These are phyloP conservation scores for Ichthyophthirius multifiliis DNA, from an alignment of 169 alveolate species.

Conservation along the genomic window DNA sequence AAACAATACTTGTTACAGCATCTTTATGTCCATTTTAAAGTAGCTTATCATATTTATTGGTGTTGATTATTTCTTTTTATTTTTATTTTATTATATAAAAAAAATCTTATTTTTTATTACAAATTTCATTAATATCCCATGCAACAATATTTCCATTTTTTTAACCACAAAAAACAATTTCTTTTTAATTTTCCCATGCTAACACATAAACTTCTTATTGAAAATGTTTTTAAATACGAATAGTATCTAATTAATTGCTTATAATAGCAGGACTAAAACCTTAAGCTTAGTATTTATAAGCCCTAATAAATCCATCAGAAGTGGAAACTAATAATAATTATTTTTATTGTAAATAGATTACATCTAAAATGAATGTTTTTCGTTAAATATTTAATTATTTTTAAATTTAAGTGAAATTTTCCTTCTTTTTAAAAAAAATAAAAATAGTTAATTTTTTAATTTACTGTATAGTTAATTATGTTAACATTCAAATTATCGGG, in stretches of 20 bases:
- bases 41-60: background rate
- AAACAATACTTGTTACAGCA: slow-evolving; percentile 3
- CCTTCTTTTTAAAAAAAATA: background rate
- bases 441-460: background rate
- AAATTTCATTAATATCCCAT: background rate
- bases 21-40: background rate
- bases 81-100: background rate
- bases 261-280: no score
- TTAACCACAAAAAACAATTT: slow-evolving; percentile 1
- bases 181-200: background rate
- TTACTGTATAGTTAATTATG: background rate
- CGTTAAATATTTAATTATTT: no score
- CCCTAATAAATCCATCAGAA: background rate
- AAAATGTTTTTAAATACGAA: background rate
- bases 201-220: background rate
- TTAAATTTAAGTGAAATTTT: no score
- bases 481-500: background rate
- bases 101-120: background rate
- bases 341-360: no score
- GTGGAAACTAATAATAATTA: background rate
- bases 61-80: background rate
- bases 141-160: slow-evolving; percentile 1
- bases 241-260: no score
- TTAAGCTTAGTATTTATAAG: background rate
- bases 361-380: no score